These are phyloP conservation scores for Metschnikowia aberdeeniae DNA, from an alignment of 805 yeast species.

Conservation along the genomic window DNA sequence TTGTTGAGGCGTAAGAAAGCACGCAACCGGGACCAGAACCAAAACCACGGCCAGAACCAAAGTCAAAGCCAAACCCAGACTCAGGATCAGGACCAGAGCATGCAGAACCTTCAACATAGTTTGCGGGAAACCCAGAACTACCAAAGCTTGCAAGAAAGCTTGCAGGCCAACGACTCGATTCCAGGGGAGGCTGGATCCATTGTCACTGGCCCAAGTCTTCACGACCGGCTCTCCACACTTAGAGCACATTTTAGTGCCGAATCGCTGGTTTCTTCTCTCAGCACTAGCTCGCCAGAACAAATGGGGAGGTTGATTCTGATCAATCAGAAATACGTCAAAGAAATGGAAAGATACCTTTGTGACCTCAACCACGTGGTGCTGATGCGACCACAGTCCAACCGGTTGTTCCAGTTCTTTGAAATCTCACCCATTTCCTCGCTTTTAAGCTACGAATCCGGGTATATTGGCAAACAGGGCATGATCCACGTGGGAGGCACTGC, in stretches of 20 bases:
- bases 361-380: slow-evolving; percentile 55
- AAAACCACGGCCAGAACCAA: background rate
- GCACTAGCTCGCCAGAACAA: slow-evolving; percentile 30
- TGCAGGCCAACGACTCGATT: too few species aligned
- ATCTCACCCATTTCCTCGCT: slow-evolving; percentile 83
- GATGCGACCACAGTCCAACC: slow-evolving; percentile 76
- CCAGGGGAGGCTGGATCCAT: slow-evolving; percentile 20
- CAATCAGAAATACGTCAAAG: slow-evolving; percentile 39
- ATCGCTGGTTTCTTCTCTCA: slow-evolving; percentile 20
- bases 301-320: slow-evolving; percentile 20
- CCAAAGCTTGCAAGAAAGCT: too few species aligned
- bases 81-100: too few species aligned
- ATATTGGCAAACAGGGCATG: slow-evolving; percentile 86
- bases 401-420: slow-evolving; percentile 82
- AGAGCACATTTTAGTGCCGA: slow-evolving; percentile 29
- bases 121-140: too few species aligned
- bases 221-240: slow-evolving; percentile 26
- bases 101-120: too few species aligned
- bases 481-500: slow-evolving; percentile 79
- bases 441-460: slow-evolving; percentile 75
- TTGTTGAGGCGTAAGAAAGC: slow-evolving; percentile 17
- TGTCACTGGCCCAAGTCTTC: slow-evolving; percentile 18
- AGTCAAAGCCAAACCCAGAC: too few species aligned
- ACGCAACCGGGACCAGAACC: background rate
- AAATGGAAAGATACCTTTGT: slow-evolving; percentile 65